Base-by-base conservation (phyloP, 2,329 filamentous ascomycete species). In the Aureobasidium sp. region DNA sequence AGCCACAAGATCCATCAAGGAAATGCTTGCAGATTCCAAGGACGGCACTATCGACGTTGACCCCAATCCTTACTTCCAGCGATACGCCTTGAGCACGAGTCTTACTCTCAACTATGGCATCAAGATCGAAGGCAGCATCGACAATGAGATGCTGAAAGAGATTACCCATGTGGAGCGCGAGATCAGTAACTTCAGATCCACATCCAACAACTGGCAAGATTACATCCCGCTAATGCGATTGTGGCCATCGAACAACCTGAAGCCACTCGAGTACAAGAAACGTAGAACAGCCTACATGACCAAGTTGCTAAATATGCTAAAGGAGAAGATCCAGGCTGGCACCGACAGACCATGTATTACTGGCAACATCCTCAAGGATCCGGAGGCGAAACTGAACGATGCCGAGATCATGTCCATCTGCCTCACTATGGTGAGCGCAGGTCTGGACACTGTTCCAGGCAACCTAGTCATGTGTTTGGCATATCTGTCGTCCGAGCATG, bases 401-500 rank as follows among this genome's bases (percentile, higher is more conserved):
- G 82, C 83, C 14, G 90, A 92, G 72, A 80, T 92, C 54, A 90
- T 88, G 73, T 89, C 87, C 2, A 90, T 94, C 67, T 90, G 89
- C 70, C 75, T 94, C 27, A 91, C 88, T 27, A 91, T 93, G 83
- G 87, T 93, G 0, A 89, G 86, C 1, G 90, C 88, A 0, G 90
- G 90, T 19, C 82, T 93, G 17, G 90, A 94, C 70, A 94, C 90
- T 0, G 86, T 94, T 1, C 88, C 90, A 0, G 88, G 85, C 12
- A 92, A 91, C 64, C 75, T 93, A 11, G 86, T 91, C 68, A 90
- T 91, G 87, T 86, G 86, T 14, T 83, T 93, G 48, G 90, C 87
- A 2, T 90, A 89, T 67, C 81, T 94, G 2, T 82, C 87, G n/a
- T 85, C 83, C 0, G 73, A 80, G 0, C 77, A 85, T 12, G 88